Evolutionary conservation across 805 yeast genomes (phyloP), one percentile per base, ranked within the genome.

Genomic region (Zygosaccharomyces siamensis): DNA sequence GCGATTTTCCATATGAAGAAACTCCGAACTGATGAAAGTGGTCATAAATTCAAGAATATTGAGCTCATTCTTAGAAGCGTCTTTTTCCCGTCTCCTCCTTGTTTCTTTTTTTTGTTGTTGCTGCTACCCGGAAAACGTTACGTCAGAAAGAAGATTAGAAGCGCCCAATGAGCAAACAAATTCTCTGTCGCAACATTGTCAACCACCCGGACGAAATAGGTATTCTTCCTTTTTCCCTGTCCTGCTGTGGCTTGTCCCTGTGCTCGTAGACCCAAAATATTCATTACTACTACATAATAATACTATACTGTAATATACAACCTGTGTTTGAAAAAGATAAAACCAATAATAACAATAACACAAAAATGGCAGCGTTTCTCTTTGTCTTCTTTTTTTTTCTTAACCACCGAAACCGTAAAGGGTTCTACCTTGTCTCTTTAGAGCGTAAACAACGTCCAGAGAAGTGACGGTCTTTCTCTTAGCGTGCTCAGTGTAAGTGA

Each of bases 401-500:
- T 84, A 92, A 84, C 97, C 97, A 81, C 98, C 98, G 86, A 92
- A 93, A 90, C 98, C 98, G 74, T 92, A 92, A 75, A 93, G 84
- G 78, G 98, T 93, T 80, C 98, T 87, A 72, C 99, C 99, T 82
- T 93, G 97, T 85, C 98, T 89, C 93, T 92, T 92, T 78, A 92
- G 86, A 68, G 98, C 98, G 76, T 92, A 92, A 68, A 92, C 98
- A 64, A 92, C 98, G 73, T 92, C 99, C 70, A 92, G 83, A 56
- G 99, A 90, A 64, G 99, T 92, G 67, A 92, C 98, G 60, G 99
- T 93, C 89, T 92, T 92, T 85, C 99, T 89, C 93, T 93, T 93
- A 68, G 98, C 99, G 85, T 92, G 98, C 79, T 93, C 98, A 62
- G 99, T 93, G 82, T 92, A 92, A 67, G 97, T 89, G 68, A 93